Evolutionary conservation across 768 basidiomycete genomes (phyloP), one percentile per base, ranked within the genome.

Genomic region (Termitomyces sp.): DNA sequence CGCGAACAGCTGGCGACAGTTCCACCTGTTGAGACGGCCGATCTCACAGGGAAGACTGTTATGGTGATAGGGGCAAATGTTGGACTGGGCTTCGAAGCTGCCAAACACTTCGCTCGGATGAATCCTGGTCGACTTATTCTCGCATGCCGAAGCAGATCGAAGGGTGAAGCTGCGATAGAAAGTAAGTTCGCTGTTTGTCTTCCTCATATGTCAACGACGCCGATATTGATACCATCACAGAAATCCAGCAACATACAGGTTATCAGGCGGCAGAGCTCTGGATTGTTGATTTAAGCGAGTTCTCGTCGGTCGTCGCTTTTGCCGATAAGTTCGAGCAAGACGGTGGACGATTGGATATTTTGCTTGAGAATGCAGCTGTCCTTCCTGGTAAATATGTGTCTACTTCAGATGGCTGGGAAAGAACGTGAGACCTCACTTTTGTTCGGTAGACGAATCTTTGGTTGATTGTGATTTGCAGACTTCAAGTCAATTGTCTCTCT

Each of bases 11-110:
- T 58, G 11, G 61, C 39, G 15, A 60, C 52, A 2, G 57, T 70
- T 12, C 70, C 72, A 8, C 69, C 71, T 4, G 70, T 77, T 3
- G 68, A 70, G 20, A 61, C 65, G 3, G 70, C 64, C 0, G 75
- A 80, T 58, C 68, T 84, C 22, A 64, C 66, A 11, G 78, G 76
- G 7, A 81, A 79, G 63, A 80, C 78, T 6, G 72, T 84, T n/a
- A 54, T 84, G 22, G 75, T 86, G 24, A 72, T 75, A 30, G 76
- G 75, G 7, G 80, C 82, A 2, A 86, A 86, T 61, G 72, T 72
- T 24, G 85, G 82, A 2, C 57, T 82, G 4, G 81, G 81, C 1
- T 73, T 79, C 42, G 79, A 81, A 61, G 73, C 78, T 1, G 68
- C 75, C 7, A 78, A 75, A 57, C 76, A 81, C 55, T 77, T 82